Base-by-base conservation (phyloP, 169 alveolate genomes). In the Theileria parva region DNA sequence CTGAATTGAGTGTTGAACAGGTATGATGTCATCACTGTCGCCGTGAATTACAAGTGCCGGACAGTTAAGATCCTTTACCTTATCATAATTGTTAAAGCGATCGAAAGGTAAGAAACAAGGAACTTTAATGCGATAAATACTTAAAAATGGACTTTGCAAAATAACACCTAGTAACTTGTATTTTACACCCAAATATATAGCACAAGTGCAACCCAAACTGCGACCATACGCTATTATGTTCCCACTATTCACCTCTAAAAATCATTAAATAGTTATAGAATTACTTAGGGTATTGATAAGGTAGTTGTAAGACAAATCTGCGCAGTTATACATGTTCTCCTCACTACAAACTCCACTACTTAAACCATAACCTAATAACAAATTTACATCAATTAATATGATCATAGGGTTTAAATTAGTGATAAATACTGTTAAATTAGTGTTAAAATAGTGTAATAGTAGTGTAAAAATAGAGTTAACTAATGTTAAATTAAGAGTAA, bases 21-120 rank as follows among this genome's bases (percentile, higher is more conserved):
- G 96, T 1, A 96, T 93, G 44, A 95, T 83, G 73, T 94, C 97
- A 87, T 96, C 99, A 64, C 93, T 88, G 39, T 93, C 94, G 27
- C 98, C 98, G 80, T 96, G 99, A 28, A 96, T 91, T 55, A 94
- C 87, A 51, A 94, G 87, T 68, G 95, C 86, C 1, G 97, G 97
- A 21, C 91, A 85, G 17, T 75, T 74, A 27, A 93, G 75, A 34
- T 76, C 69, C 64, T 81, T 77, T 23, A 92, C 92, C 72, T 92
- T 93, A 81, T 96, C 97, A 37, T 94, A 91, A 77, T 96, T 96
- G 77, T 96, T 89, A 90, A 96, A 96, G 75, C 92, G 85, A 81
- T 96, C 99, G 12, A 96, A 95, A 0, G 98, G 98, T 9, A 96
- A 85, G 17, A 97, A 90, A 79, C 80, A 92, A 55, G 95, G 91